These are phyloP conservation scores for Sporisorium sorghi DNA, from an alignment of 1,284 basidiomycete species.

Conservation along the genomic window DNA sequence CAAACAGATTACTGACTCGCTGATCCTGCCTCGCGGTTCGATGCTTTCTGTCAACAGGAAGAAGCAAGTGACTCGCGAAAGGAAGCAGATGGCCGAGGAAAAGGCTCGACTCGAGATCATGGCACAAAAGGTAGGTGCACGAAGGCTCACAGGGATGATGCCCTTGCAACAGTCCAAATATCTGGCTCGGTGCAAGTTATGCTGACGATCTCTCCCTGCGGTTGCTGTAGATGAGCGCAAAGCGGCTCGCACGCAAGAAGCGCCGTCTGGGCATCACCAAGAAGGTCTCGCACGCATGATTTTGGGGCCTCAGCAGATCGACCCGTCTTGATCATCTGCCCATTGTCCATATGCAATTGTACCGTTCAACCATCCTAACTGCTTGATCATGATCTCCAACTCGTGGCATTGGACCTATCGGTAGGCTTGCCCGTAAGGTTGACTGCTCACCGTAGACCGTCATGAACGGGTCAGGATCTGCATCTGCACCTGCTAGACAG, in stretches of 20 bases:
- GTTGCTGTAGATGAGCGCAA: slow-evolving; percentile 52
- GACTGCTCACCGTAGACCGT: too few species aligned
- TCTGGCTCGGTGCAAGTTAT: background rate
- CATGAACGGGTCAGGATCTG: too few species aligned
- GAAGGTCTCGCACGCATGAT: slow-evolving; percentile 52
- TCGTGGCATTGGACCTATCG: background rate
- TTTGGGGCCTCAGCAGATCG: background rate
- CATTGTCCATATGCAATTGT: slow-evolving; percentile 30
- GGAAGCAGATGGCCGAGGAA: slow-evolving; percentile 57
- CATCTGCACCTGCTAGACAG: too few species aligned
- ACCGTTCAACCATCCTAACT: slow-evolving; percentile 2
- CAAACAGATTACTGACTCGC: background rate
- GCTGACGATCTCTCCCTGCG: background rate
- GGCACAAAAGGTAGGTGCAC: slow-evolving; percentile 50
- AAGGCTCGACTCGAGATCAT: slow-evolving; percentile 56
- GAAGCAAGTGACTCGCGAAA: slow-evolving; percentile 44
- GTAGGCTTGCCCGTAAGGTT: too few species aligned
- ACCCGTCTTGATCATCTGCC: background rate
- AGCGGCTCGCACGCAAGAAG: slow-evolving; percentile 53
- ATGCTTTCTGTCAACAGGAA: slow-evolving; percentile 20
- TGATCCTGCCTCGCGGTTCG: background rate
- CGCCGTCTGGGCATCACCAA: slow-evolving; percentile 56
- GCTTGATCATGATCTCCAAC: background rate
- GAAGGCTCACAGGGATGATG: background rate
- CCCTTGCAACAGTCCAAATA: background rate